These are phyloP conservation scores for Reutealis trisperma DNA, from an alignment of 345 rosid species.

Conservation along the genomic window DNA sequence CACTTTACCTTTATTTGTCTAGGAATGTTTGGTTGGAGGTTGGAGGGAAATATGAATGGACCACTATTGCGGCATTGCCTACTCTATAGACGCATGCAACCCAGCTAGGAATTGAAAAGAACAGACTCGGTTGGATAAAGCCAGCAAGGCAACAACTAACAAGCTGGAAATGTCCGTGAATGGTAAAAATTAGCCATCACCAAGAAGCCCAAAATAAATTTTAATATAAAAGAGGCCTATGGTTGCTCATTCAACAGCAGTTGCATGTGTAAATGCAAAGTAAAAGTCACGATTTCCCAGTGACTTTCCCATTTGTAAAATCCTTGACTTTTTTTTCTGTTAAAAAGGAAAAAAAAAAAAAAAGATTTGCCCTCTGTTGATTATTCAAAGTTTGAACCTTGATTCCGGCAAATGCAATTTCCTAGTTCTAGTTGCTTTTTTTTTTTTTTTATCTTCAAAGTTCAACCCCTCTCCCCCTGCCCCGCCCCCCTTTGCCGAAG, in stretches of 20 bases:
- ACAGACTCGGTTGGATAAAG: neutral
- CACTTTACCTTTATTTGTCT: too few relatives aligned
- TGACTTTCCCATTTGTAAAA: neutral
- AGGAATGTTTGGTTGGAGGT: too few relatives aligned
- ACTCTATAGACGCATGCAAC: too few relatives aligned
- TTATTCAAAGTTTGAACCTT: neutral
- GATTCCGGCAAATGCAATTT: neutral
- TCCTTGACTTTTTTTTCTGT: too few relatives aligned
- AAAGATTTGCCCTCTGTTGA: too few relatives aligned
- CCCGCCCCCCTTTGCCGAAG: neutral
- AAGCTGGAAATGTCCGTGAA: neutral
- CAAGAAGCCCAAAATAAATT: neutral
- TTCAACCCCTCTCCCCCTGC: neutral
- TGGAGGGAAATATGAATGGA: too few relatives aligned
- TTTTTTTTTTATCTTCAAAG: neutral
- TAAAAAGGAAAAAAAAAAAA: too few relatives aligned
- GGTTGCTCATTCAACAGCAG: conserved; percentile 11
- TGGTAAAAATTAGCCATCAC: neutral
- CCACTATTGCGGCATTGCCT: too few relatives aligned
- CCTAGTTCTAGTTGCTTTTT: too few relatives aligned
- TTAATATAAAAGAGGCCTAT: neutral
- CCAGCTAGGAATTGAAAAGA: too few relatives aligned
- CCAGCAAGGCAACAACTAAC: conserved; percentile 4
- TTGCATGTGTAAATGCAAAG: conserved; percentile 18
- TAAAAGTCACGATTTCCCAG: conserved; percentile 12